Evolutionary conservation across 75 land plant genomes (phyloP), one percentile per base, ranked within the genome.

Genomic region (Pinus tabuliformis): DNA sequence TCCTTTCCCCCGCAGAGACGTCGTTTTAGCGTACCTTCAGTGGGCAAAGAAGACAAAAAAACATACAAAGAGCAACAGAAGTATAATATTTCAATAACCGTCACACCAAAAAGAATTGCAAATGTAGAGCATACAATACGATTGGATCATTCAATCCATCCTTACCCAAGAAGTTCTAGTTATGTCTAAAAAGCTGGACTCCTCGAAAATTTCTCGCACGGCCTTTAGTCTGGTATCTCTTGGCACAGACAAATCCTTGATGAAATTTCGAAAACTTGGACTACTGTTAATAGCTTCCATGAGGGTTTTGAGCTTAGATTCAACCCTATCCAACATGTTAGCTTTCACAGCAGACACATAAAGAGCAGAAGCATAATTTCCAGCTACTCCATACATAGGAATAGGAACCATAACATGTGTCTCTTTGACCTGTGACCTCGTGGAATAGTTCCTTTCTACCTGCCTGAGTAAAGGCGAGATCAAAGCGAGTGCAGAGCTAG

Each of bases 141-240:
- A 57, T 73, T 9, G n/a, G 28, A 57, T 58, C 18, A 73, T 56
- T 21, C 80, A 72, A 56, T 9, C 21, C 18, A 73, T 56, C 56
- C 80, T 63, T 91, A 91, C 93, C 85, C 73, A 94, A 73, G 59
- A 94, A 92, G 59, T 94, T 90, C 83, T 94, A 13, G 95, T 89
- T 74, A 88, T 76, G 58, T 90, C 91, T 54, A 83, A 86, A 78
- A 88, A 90, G 21, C 84, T 82, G 58, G 92, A 85, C 58, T 92
- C 78, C 66, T 75, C 20, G 72, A 82, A 92, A 15, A 94, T 83
- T 15, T 86, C 95, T 26, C 75, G 70, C 11, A 92, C 76, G 30
- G 89, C 89, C 83, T 94, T 89, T 37, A 92, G 82, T 59, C 91
- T 80, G 3, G 70, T 70, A 17, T 81, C 76, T 57, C 56, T 75